Evolutionary conservation across 2,329 filamentous ascomycete genomes (phyloP).

Genomic region (Huntiella moniliformis): DNA sequence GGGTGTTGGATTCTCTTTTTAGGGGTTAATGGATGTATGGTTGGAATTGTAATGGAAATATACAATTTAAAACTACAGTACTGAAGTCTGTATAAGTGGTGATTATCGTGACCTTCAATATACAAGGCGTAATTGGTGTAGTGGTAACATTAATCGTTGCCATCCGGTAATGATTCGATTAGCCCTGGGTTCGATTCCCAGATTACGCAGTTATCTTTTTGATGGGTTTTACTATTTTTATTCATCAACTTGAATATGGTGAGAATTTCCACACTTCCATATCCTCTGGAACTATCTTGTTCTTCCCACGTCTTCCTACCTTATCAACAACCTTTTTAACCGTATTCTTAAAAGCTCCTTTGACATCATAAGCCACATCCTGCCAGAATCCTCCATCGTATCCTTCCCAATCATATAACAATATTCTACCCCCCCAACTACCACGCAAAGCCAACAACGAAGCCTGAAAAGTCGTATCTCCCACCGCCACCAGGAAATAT

Average conservation of each 20-base stretch:
- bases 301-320: conserved; percentile 1
- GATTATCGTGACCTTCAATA: no score
- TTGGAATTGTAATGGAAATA: no score
- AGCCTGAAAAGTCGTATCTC: conserved; percentile 8
- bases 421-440: conserved; percentile 7
- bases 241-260: no score
- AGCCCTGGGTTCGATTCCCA: no score
- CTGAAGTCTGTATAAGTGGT: neutral
- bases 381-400: conserved; percentile 4
- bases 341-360: conserved; percentile 1
- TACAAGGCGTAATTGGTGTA: no score
- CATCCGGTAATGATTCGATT: no score
- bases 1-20: no score
- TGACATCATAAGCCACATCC: conserved; percentile 5
- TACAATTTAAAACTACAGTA: neutral
- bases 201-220: no score
- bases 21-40: no score
- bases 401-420: conserved; percentile 9
- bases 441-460: conserved; percentile 7
- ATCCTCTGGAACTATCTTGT: neutral
- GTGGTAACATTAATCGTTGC: no score
- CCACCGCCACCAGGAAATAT: conserved; percentile 9
- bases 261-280: no score
- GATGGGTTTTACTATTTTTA: no score
- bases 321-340: neutral